Evolutionary conservation across 495 filamentous ascomycete species (phyloP), one percentile per base, ranked within the genome.

Genomic region (Astrothelium subdiscretum): DNA sequence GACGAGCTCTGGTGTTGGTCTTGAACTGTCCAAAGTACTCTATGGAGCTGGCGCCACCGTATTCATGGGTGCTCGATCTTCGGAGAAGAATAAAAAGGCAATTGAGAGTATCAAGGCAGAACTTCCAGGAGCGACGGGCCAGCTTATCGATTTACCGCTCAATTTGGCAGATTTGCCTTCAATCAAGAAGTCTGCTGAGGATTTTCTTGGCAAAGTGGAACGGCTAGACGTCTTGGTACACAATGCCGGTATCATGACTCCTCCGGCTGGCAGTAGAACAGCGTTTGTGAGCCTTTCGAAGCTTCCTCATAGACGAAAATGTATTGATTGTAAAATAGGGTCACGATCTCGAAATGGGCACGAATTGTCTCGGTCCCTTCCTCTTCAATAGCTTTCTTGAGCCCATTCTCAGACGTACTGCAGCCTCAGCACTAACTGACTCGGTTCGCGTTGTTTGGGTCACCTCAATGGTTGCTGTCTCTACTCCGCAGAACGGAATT

Each of bases 171-270:
- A 83, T 65, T 66, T 82, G n/a, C n/a, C 62, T 4, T 75, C 74
- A 20, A 75, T 83, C 68, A 79, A 78, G 60, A 26, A 59, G 3
- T 65, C 74, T 24, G 80, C 66, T 5, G 64, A 74, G 0, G 65
- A 66, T n/a, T 82, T 83, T 68, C 54, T 74, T 18, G 10, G 15
- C 0, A 68, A 67, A 42, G 78, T 82, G 63, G 35, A 57, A 1
- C 64, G 72, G 2, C 74, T 83, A 31, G 74, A 83, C 71, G 74
- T 80, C 54, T 70, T 83, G 20, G 66, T 71, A 31, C 76, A 80
- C 62, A 83, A 83, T 68, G 80, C 80, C 13, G 81, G 73, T 20
- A 71, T 83, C 43, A 76, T 76, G 72, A 61, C 63, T 13, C 71
- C 75, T 0, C 77, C 78, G 1, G 42, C 18, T 1, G 79, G 73